Evolutionary conservation across 139 green algal genomes (phyloP), one percentile per base, ranked within the genome.

Genomic region (Desmodesmus armatus): DNA sequence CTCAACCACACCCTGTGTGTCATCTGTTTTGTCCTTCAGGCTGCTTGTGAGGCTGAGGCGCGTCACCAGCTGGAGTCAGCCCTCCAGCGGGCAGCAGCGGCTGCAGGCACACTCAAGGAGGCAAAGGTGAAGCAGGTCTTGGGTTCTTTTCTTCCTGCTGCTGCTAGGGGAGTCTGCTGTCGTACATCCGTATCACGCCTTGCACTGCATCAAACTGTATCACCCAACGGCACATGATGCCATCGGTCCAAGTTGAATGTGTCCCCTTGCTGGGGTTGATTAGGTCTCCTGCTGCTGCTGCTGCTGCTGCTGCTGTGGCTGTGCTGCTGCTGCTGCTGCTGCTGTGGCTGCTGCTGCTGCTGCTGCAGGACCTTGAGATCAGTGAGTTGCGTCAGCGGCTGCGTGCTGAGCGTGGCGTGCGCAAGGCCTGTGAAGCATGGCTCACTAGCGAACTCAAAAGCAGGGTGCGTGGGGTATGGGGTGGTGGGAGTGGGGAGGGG

Each of bases 391-490:
- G 80, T 40, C 79, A 88, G 27, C 87, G 89, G 31, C 75, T 94
- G 58, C 77, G 84, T 25, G 81, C 79, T 23, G 90, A 95, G 82
- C 86, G 83, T 53, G 86, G 82, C 72, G 80, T 92, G 33, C 87
- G 92, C 40, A 94, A 93, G 87, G 92, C 89, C 41, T 93, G 89
- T 82, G 90, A 95, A 49, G 84, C 88, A 51, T 95, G 92, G 92
- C 88, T 95, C 33, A 80, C 83, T 37, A 85, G 88, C 37, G 92
- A 95, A 82, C 87, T 95, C 19, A 91, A 90, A 21, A 90, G 87
- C 51, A 75, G 89, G 72, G 89, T 92, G 65, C 63, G 85, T n/a
- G n/a, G n/a, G n/a, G n/a, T n/a, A n/a, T n/a, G n/a, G n/a, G n/a
- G n/a, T n/a, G n/a, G n/a, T n/a, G n/a, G n/a, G n/a, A n/a, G n/a